Base-by-base conservation (phyloP, 1,139 yeast genomes). In the Yamadazyma sp. region DNA sequence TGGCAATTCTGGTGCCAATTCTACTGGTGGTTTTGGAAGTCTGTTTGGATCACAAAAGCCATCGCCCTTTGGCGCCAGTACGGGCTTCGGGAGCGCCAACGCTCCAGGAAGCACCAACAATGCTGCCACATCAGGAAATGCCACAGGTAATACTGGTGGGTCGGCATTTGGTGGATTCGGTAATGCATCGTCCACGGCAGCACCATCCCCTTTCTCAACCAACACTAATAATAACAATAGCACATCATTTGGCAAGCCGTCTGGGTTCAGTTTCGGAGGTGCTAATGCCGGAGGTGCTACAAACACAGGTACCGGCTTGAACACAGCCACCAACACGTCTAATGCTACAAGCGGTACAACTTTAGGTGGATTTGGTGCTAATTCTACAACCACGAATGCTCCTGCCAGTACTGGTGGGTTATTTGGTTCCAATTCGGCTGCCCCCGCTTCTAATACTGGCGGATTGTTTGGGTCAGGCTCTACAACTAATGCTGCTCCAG, bases 91-190 rank as follows among this genome's bases (percentile, higher is more conserved):
- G 5, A 8, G 21, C 8, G 8, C 5, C 8, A 18, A 18, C 8
- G 21, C 21, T 8, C 5, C 8, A 8, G 21, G 8, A 18, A 18
- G 12, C 21, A 28, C 20, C 21, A 25, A n/a, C 15, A 25, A 25
- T 5, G 7, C 14, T 14, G 20, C 39, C n/a, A 12, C 13, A 3
- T 22, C 28, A 3, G 26, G 27, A 12, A 20, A 8, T 31, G 29
- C 15, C 15, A 12, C 30, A 24, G 41, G 46, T 14, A 37, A 45
- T 13, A 21, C 27, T 47, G 2, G 52, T 45, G 4, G 51, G 14
- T 28, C 33, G 6, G 24, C 23, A 3, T 31, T 29, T 35, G 32
- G 54, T 35, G 51, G 57, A 7, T 59, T 59, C 43, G 65, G 59
- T n/a, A 18, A n/a, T n/a, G 17, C 35, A 13, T 16, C 33, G 20